Base-by-base conservation (phyloP, 805 yeast species). In the Priceomyces castillae region DNA sequence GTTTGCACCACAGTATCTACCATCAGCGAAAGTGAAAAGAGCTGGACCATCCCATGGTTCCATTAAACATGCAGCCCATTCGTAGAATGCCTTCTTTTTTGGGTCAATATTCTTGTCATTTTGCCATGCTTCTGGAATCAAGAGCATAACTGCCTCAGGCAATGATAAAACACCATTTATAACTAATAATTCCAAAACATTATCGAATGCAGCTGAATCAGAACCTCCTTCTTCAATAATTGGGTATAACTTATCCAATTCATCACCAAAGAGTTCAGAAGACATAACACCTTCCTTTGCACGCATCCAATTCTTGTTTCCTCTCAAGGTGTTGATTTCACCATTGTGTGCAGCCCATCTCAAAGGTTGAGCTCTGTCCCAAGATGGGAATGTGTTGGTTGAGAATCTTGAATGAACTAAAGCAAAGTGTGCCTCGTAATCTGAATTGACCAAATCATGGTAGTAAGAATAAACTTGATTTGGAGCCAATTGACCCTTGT, bases 31-130 rank as follows among this genome's bases (percentile, higher is more conserved):
- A 23, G 96, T 90, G 73, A 92, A 87, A 53, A 94, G 73, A 28
- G 98, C 98, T 15, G 99, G 99, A 52, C 99, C 99, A 70, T 92
- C 99, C 99, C 99, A 92, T 7, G 98, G 98, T 72, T 92, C 99
- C 97, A 94, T 94, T 52, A 92, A 71, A 70, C 97, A 90, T 10
- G 98, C 96, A 38, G 97, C 98, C 98, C 98, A 92, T 66, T 94
- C 97, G 71, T 92, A 92, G 68, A 95, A 92, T 0, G 98, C 97
- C 57, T 78, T 82, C 71, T 90, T 86, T 65, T 86, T 84, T 43
- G 95, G 88, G 64, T 92, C 97, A 86, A 92, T 90, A 50, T 77
- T 66, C 43, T 67, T 65, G 67, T 90, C 94, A 62, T 86, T 86
- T 67, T 92, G 97, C 94, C 97, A 90, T 4, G 98, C 97, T 69